Evolutionary conservation across 1,284 basidiomycete species (phyloP).

Genomic region (Cryptococcus sp.): DNA sequence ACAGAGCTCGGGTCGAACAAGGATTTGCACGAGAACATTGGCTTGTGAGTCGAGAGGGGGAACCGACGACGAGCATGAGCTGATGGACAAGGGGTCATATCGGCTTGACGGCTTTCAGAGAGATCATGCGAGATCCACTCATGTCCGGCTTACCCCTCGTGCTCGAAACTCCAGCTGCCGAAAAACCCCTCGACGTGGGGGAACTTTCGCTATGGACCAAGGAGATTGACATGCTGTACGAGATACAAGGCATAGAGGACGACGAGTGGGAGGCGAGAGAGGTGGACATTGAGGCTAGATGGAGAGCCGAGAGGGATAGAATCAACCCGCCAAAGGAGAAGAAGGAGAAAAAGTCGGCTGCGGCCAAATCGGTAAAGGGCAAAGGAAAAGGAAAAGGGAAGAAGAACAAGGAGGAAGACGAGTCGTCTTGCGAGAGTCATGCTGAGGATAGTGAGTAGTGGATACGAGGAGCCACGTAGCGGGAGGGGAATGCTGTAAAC

Average conservation of each 20-base stretch:
- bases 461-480: no score
- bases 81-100: slow-evolving; percentile 57
- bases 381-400: slow-evolving; percentile 13
- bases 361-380: slow-evolving; percentile 2
- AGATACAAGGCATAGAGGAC: slow-evolving; percentile 40
- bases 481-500: no score
- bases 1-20: slow-evolving; percentile 58
- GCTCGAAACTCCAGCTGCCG: slow-evolving; percentile 63
- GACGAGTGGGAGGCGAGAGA: slow-evolving; percentile 35
- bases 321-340: slow-evolving; percentile 39
- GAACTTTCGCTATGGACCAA: slow-evolving; percentile 60
- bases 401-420: slow-evolving; percentile 29
- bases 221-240: slow-evolving; percentile 56
- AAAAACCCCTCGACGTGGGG: slow-evolving; percentile 44
- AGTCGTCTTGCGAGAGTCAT: slow-evolving; percentile 10
- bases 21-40: slow-evolving; percentile 80
- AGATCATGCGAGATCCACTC: slow-evolving; percentile 64
- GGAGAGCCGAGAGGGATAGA: slow-evolving; percentile 34
- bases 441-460: slow-evolving; percentile 4
- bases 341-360: slow-evolving; percentile 16
- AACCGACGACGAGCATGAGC: slow-evolving; percentile 1
- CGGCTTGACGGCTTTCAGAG: slow-evolving; percentile 59
- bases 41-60: slow-evolving; percentile 53
- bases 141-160: slow-evolving; percentile 68
- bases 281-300: slow-evolving; percentile 29